Base-by-base conservation (phyloP, 129 eudicot species). In the Arctium minus region DNA sequence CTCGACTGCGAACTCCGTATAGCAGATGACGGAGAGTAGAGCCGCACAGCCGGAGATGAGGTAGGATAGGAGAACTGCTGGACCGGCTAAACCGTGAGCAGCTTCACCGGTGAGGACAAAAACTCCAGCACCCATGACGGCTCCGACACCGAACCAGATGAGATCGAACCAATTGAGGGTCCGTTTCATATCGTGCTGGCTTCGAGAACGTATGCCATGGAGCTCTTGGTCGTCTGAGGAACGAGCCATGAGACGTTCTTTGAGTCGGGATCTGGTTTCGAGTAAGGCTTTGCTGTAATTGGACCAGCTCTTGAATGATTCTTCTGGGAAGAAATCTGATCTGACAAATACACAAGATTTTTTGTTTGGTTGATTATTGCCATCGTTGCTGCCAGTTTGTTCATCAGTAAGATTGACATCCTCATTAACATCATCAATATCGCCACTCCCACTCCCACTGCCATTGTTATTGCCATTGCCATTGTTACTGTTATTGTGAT, bases 61-160 rank as follows among this genome's bases (percentile, higher is more conserved):
- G 85, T 89, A 94, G 11, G 98, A 91, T 12, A 94, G 4, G 56
- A 94, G 77, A 65, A 93, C 91, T 6, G 89, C 90, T 12, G 97
- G 94, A 31, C 98, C 98, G 0, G 98, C 93, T 10, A 79, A 17
- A 0, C 84, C 84, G 22, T 78, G 88, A 0, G 97, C 92, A 0
- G 89, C 98, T 56, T 84, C 89, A 13, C 98, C 97, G 0, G 97
- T 93, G 32, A 91, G 92, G 71, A 93, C 98, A 32, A 93, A 93
- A 8, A 93, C 86, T 15, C 98, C 98, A 1, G 98, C 94, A 13
- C 98, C 98, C 83, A 92, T 86, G 4, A 91, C 92, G 32, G 93
- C 86, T 37, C 98, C 98, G 29, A 94, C 84, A 35, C 98, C 97
- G 39, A 94, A 90, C 92, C 98, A 94, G 44, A 90, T 85, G 40